Conservation (phyloP, 192 early-diverging fungal genomes). For the Funneliformis mosseae region DNA sequence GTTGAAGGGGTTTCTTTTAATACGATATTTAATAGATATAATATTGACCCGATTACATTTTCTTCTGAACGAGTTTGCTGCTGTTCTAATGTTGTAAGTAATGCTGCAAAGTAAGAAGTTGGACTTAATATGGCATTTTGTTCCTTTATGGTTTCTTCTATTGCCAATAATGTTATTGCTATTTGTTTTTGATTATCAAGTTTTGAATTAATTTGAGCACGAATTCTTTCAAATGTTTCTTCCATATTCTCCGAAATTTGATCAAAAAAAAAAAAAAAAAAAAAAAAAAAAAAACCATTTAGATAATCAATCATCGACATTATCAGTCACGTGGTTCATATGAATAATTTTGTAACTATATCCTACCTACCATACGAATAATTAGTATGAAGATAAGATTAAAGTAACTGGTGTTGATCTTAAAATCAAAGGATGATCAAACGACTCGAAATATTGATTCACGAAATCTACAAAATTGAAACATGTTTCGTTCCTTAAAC, state of each 20-base stretch:
- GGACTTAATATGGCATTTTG: slow-evolving; percentile 68
- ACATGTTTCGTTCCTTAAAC: too few relatives aligned
- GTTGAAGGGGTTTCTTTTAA: slow-evolving; percentile 46
- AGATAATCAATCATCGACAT: too few relatives aligned
- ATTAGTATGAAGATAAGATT: too few relatives aligned
- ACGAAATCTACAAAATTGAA: too few relatives aligned
- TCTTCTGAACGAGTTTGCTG: slow-evolving; percentile 45
- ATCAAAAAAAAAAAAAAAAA: not conserved
- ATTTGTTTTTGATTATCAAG: slow-evolving; percentile 78
- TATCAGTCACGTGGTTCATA: too few relatives aligned
- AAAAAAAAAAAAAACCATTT: too few relatives aligned
- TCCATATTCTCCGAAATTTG: slow-evolving; percentile 41
- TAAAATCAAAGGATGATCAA: too few relatives aligned
- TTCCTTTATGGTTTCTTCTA: slow-evolving; percentile 78
- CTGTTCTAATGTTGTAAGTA: slow-evolving; percentile 65
- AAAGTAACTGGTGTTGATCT: too few relatives aligned
- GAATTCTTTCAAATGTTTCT: slow-evolving; percentile 53
- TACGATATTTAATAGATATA: slow-evolving; percentile 77
- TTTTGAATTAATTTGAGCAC: slow-evolving; percentile 68
- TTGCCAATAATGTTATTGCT: slow-evolving; percentile 29
- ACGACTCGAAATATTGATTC: too few relatives aligned
- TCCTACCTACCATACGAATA: too few relatives aligned
- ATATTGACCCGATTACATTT: slow-evolving; percentile 58
- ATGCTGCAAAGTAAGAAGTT: slow-evolving; percentile 87
- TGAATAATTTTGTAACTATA: too few relatives aligned